Evolutionary conservation across 139 green algal species (phyloP), one percentile per base, ranked within the genome.

Genomic region (Haematococcus lacustris): DNA sequence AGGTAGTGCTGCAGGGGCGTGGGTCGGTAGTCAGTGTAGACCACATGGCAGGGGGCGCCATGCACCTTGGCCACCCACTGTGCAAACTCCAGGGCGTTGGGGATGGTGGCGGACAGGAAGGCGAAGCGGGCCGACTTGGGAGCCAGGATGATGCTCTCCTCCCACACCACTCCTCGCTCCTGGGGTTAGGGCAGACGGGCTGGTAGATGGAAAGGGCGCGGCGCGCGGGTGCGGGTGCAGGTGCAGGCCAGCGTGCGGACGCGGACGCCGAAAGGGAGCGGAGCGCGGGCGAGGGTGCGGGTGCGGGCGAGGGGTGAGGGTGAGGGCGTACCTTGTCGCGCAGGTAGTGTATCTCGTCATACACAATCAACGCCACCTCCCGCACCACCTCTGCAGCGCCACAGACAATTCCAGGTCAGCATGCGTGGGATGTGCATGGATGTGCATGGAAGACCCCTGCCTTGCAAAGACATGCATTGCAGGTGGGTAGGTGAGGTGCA

Each of bases 301-400:
- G n/a, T n/a, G n/a, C n/a, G n/a, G n/a, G n/a, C n/a, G n/a, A n/a
- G n/a, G n/a, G n/a, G n/a, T n/a, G n/a, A n/a, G n/a, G n/a, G n/a
- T n/a, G n/a, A n/a, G n/a, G n/a, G n/a, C n/a, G n/a, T 26, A 74
- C 69, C 61, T 86, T 82, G 85, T 99, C 95, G 38, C 86, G 74
- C 88, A 97, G 91, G 85, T 97, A 97, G 80, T 97, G 92, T 61
- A 98, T 91, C 85, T 99, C 95, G 73, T 99, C 95, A 73, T 97
- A 99, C 37, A 99, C 84, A 7, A 98, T 87, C 87, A 91, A 93
- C 17, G 82, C 71, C 47, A 94, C 84, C 81, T 98, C 93, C 40
- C 90, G 80, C 65, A 98, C 85, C 38, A 98, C 78, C 78, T 97
- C 93, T 63, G 84, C 30, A 26, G n/a, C n/a, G n/a, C n/a, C n/a